A percentile compares a stretch with the other conserved stretches of the same genome.
These are phyloP conservation scores for Saturnispora serradocipensis DNA, from an alignment of 805 yeast species.

Conservation along the genomic window DNA sequence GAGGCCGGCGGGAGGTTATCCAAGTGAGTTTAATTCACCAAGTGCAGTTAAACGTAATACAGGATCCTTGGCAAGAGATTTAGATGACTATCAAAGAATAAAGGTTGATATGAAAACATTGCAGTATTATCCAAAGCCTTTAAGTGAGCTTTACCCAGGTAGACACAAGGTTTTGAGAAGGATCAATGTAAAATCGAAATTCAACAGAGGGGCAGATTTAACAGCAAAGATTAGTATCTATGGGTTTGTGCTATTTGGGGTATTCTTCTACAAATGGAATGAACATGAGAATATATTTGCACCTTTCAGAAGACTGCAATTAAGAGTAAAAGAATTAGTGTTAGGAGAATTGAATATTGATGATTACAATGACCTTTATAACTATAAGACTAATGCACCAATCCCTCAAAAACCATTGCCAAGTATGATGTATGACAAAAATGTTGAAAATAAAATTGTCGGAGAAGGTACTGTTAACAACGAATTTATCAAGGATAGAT, in stretches of 20 bases:
- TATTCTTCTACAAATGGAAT: slow-evolving; percentile 77
- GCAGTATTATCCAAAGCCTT: slow-evolving; percentile 72
- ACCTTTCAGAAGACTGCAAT: slow-evolving; percentile 53
- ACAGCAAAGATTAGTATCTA: slow-evolving; percentile 44
- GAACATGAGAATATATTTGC: slow-evolving; percentile 71
- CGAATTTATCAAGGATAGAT: slow-evolving; percentile 54
- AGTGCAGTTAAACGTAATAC: slow-evolving; percentile 42
- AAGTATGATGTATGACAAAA: slow-evolving; percentile 31
- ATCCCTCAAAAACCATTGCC: slow-evolving; percentile 32
- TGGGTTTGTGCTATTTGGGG: slow-evolving; percentile 45
- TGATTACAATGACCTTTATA: slow-evolving; percentile 54
- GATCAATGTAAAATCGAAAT: slow-evolving; percentile 41
- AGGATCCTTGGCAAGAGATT: slow-evolving; percentile 46
- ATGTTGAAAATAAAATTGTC: slow-evolving; percentile 25
- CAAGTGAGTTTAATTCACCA: slow-evolving; percentile 68
- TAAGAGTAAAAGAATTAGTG: slow-evolving; percentile 44
- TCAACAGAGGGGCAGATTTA: slow-evolving; percentile 52
- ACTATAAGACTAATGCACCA: slow-evolving; percentile 31
- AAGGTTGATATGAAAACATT: slow-evolving; percentile 65
- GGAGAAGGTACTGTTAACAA: slow-evolving; percentile 28
- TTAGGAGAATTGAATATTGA: slow-evolving; percentile 46
- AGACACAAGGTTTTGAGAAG: slow-evolving; percentile 63
- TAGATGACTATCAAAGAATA: slow-evolving; percentile 58
- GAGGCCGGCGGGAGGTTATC: slow-evolving; percentile 79
- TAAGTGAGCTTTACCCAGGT: slow-evolving; percentile 66